A percentile compares a stretch with the other conserved stretches of the same genome.
phyloP scores from a whole-genome alignment of 345 rosid genomes.

The Combretum micranthum region DNA sequence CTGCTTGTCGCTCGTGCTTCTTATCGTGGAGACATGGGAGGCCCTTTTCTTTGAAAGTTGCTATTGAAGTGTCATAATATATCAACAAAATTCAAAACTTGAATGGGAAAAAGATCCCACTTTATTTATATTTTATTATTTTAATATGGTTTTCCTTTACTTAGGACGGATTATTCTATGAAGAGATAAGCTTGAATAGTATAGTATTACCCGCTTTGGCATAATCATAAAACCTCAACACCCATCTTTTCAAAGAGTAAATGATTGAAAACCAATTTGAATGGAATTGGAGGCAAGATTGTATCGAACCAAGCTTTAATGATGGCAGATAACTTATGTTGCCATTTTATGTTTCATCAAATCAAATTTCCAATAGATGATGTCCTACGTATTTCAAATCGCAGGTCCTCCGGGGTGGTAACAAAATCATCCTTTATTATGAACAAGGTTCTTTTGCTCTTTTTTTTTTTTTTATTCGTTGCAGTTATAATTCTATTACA shows the following conservation, averaged over 20 bases:
- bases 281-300: not conserved
- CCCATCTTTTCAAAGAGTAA: not conserved
- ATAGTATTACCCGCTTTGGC: not conserved
- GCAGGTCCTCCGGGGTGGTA: too few relatives aligned
- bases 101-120: conserved; percentile 9
- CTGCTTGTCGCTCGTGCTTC: conserved; percentile 37
- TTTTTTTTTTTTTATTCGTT: too few relatives aligned
- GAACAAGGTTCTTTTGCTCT: too few relatives aligned
- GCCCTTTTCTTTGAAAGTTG: conserved; percentile 27
- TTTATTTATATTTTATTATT: not conserved
- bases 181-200: conserved; percentile 29
- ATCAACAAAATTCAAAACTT: conserved; percentile 22
- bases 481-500: too few relatives aligned
- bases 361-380: too few relatives aligned
- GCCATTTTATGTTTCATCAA: too few relatives aligned
- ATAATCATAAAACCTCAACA: not conserved
- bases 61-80: conserved; percentile 24
- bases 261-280: not conserved
- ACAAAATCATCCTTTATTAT: too few relatives aligned
- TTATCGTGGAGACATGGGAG: conserved; percentile 35
- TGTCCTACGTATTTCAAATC: too few relatives aligned
- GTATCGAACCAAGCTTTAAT: not conserved
- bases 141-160: not conserved
- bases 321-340: not conserved
- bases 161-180: not conserved